Evolutionary conservation across 495 filamentous ascomycete genomes (phyloP).

Genomic region (Xylaria grammica): DNA sequence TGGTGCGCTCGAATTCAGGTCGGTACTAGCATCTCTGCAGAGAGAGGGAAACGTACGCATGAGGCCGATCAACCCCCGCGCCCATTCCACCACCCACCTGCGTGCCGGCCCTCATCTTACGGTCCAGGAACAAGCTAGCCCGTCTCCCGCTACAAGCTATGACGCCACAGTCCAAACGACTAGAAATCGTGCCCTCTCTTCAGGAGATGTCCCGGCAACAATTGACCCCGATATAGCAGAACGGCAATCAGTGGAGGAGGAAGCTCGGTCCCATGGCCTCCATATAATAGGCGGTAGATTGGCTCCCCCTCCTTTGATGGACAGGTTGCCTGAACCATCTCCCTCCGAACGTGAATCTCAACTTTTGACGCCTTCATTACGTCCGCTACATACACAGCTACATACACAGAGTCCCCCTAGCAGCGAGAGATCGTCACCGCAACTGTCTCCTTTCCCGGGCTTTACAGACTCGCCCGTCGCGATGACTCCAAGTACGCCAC

Average conservation of each 20-base stretch:
- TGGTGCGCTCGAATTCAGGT: slow-evolving; percentile 91
- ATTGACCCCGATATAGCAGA: slow-evolving; percentile 30
- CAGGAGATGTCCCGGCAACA: slow-evolving; percentile 26
- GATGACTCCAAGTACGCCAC: slow-evolving; percentile 52
- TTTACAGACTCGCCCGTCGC: slow-evolving; percentile 49
- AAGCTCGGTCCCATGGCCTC: slow-evolving; percentile 27
- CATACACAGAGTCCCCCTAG: slow-evolving; percentile 53
- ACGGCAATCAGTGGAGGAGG: slow-evolving; percentile 20
- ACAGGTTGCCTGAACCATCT: slow-evolving; percentile 21
- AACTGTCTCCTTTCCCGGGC: slow-evolving; percentile 48
- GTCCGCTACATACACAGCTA: slow-evolving; percentile 43
- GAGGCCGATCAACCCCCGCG: slow-evolving; percentile 67
- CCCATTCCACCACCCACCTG: slow-evolving; percentile 71
- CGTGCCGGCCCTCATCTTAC: slow-evolving; percentile 16
- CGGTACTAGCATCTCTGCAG: slow-evolving; percentile 81
- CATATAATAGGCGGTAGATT: slow-evolving; percentile 39
- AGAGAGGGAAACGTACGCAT: slow-evolving; percentile 75
- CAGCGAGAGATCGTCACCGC: slow-evolving; percentile 53
- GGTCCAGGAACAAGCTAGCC: slow-evolving; percentile 1
- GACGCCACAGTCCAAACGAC: slow-evolving; percentile 18
- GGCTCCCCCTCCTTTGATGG: slow-evolving; percentile 35
- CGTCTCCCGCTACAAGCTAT: background rate
- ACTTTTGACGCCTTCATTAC: slow-evolving; percentile 21
- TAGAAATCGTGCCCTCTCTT: slow-evolving; percentile 34
- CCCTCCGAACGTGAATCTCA: slow-evolving; percentile 19